phyloP scores from a whole-genome alignment of 306 rosid species.

The Benincasa hispida region DNA sequence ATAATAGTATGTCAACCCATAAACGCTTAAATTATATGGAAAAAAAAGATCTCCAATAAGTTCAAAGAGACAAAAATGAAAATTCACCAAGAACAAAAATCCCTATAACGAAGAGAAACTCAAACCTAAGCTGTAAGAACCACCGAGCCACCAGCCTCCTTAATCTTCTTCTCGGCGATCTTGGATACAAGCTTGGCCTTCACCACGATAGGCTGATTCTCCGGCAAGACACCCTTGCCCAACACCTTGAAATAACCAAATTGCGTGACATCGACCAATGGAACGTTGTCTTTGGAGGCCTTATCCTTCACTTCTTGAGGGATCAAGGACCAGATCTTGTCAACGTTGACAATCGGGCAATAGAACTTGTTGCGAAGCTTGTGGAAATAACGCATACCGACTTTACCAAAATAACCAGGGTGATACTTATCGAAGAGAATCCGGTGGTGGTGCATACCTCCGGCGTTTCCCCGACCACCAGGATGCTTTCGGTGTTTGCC shows the following conservation, averaged over 20 bases:
- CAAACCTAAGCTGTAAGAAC: conserved; percentile 64
- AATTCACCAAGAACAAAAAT: neutral
- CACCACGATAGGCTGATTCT: conserved; percentile 48
- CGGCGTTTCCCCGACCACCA: conserved; percentile 85
- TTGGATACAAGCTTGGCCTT: conserved; percentile 75
- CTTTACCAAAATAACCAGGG: conserved; percentile 80
- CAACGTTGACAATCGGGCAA: conserved; percentile 66
- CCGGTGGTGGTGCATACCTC: conserved; percentile 93
- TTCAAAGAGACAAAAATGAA: neutral
- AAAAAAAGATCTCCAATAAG: neutral
- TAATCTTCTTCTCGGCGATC: conserved; percentile 80
- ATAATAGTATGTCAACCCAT: neutral
- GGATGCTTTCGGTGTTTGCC: conserved; percentile 90
- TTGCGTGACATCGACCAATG: conserved; percentile 61
- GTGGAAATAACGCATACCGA: conserved; percentile 84
- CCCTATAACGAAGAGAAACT: neutral
- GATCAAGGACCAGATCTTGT: conserved; percentile 60
- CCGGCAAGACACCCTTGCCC: conserved; percentile 60
- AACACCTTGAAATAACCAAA: conserved; percentile 55
- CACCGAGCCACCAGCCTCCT: conserved; percentile 83
- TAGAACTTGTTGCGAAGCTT: conserved; percentile 69
- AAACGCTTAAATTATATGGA: neutral
- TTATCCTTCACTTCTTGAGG: conserved; percentile 64
- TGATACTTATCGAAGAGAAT: conserved; percentile 90
- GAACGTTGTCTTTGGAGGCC: conserved; percentile 47